These are phyloP conservation scores for Whalleya microplaca DNA, from an alignment of 2,329 filamentous ascomycete species.

Conservation along the genomic window DNA sequence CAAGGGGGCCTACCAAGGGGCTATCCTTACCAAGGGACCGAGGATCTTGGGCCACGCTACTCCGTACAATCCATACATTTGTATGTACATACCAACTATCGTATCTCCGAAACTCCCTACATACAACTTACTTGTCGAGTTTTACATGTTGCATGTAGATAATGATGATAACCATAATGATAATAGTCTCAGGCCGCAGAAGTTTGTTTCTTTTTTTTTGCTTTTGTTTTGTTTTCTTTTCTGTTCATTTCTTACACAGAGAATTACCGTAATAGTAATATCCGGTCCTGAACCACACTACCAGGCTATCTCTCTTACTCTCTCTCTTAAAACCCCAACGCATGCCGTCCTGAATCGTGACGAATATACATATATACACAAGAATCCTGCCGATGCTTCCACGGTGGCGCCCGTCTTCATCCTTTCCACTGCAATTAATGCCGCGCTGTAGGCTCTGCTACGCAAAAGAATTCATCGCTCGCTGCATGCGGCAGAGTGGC, in stretches of 20 bases:
- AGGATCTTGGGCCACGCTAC: too few relatives aligned
- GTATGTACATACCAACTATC: too few relatives aligned
- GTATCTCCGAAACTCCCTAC: too few relatives aligned
- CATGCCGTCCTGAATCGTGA: constrained; percentile 16
- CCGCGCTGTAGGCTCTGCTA: not conserved
- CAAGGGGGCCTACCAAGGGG: not conserved
- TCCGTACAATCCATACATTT: too few relatives aligned
- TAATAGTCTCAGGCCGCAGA: not conserved
- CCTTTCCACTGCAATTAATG: not conserved
- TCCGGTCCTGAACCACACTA: not conserved
- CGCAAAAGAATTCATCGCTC: not conserved
- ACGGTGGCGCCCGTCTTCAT: not conserved
- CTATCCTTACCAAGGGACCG: too few relatives aligned
- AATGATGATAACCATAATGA: too few relatives aligned
- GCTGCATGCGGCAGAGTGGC: not conserved
- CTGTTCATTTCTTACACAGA: not conserved
- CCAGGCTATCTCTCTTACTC: not conserved
- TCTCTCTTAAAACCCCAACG: constrained; percentile 14
- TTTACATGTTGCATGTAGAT: not conserved
- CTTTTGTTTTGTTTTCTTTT: not conserved
- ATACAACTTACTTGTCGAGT: not conserved
- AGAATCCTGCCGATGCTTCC: constrained; percentile 16
- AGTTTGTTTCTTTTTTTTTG: not conserved
- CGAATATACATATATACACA: constrained; percentile 38
- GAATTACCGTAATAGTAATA: not conserved